These are phyloP conservation scores for Myrica gale DNA, from an alignment of 306 rosid species.

Conservation along the genomic window DNA sequence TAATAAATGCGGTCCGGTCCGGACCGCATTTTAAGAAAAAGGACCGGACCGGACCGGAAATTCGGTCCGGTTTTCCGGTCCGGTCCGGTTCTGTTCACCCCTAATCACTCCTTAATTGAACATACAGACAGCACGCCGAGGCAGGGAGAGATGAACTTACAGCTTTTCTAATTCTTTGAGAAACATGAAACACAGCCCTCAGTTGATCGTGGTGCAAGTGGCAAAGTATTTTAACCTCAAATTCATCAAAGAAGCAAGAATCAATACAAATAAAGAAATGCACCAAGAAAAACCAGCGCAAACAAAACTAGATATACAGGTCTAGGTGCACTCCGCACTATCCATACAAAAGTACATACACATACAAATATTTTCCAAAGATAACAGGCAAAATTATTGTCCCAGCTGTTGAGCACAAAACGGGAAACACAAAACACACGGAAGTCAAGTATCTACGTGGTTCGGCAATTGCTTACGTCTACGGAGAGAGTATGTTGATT, in stretches of 20 bases:
- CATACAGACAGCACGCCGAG: background rate
- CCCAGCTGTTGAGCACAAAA: no score
- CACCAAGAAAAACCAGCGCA: background rate
- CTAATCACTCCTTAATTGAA: background rate
- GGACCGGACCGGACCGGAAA: no score
- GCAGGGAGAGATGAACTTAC: constrained; percentile 48
- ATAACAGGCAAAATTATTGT: background rate
- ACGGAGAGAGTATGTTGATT: no score
- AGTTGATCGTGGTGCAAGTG: constrained; percentile 92
- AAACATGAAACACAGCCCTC: constrained; percentile 88
- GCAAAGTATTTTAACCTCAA: constrained; percentile 80
- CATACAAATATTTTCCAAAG: background rate
- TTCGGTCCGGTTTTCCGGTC: no score
- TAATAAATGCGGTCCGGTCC: no score
- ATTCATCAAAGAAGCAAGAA: constrained; percentile 24
- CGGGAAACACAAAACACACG: no score
- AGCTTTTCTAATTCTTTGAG: constrained; percentile 72
- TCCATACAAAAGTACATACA: background rate
- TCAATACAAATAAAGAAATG: constrained; percentile 18
- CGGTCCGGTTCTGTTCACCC: no score
- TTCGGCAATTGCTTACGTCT: no score
- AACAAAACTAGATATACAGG: background rate
- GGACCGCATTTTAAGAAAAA: no score
- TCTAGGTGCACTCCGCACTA: background rate
- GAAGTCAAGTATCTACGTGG: no score